phyloP scores from a whole-genome alignment of 192 early-diverging fungal species.

The Endogone sp. region DNA sequence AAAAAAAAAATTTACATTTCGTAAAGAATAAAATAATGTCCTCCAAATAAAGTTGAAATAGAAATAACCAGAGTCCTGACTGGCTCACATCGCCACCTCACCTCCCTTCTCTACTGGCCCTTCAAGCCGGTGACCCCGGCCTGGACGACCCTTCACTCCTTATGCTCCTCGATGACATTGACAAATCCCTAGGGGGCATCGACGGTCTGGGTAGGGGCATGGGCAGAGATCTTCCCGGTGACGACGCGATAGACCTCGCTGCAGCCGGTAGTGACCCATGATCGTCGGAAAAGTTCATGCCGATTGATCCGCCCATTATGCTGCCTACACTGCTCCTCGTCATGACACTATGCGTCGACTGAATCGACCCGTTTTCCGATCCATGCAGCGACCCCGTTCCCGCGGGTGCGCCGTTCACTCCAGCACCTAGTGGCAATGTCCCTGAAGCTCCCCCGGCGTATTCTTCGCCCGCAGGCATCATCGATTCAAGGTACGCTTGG shows the following conservation, averaged over 20 bases:
- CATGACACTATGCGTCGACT: background rate
- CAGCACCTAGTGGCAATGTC: too few species aligned
- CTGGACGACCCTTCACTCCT: background rate
- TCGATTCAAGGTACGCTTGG: constrained; percentile 25
- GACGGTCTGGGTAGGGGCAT: background rate
- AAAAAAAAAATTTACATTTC: too few species aligned
- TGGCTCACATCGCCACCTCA: too few species aligned
- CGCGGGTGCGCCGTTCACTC: too few species aligned
- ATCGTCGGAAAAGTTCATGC: background rate
- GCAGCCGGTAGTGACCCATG: background rate
- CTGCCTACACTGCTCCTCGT: background rate
- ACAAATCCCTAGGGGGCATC: background rate
- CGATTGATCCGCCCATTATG: background rate
- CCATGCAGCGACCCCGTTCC: background rate
- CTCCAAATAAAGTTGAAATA: too few species aligned
- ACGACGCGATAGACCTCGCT: background rate
- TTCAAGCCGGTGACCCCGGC: background rate
- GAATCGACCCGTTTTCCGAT: background rate
- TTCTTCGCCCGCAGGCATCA: background rate
- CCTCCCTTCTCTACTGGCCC: too few species aligned
- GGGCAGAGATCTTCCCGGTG: background rate
- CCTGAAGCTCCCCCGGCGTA: too few species aligned
- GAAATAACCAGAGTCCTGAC: too few species aligned
- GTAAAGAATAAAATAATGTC: too few species aligned
- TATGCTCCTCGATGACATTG: background rate